phyloP scores from a whole-genome alignment of 305 asterid species.

The Euphrasia arctica region DNA sequence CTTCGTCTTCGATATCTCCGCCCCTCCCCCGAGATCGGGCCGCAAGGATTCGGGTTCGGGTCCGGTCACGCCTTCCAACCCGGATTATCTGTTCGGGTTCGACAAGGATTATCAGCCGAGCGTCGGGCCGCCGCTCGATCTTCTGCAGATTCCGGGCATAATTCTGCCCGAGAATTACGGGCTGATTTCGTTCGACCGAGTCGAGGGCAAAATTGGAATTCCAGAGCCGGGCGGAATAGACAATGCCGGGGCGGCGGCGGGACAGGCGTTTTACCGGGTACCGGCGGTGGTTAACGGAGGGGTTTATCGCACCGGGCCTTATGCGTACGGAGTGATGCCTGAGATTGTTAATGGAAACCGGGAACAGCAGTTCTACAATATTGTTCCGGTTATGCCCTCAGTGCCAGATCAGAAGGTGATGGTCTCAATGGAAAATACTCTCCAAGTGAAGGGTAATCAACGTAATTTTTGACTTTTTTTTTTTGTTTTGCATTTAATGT shows the following conservation, averaged over 20 bases:
- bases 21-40: constrained; percentile 27
- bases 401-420: constrained; percentile 34
- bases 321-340: constrained; percentile 32
- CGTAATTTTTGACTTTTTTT: constrained; percentile 22
- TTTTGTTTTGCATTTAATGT: background rate
- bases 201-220: constrained; percentile 9
- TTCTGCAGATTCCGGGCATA: constrained; percentile 51
- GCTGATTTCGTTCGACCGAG: constrained; percentile 7
- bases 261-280: constrained; percentile 35
- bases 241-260: constrained; percentile 14
- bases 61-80: constrained; percentile 33
- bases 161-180: constrained; percentile 33
- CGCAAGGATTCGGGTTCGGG: constrained; percentile 26
- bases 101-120: constrained; percentile 66
- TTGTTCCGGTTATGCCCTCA: constrained; percentile 37
- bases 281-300: constrained; percentile 38
- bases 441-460: constrained; percentile 34
- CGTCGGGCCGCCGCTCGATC: constrained; percentile 39
- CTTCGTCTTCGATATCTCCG: constrained; percentile 42
- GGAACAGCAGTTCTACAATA: constrained; percentile 46
- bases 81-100: constrained; percentile 89
- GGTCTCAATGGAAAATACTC: constrained; percentile 26
- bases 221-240: constrained; percentile 18
- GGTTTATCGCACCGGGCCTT: constrained; percentile 31
- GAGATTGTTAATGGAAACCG: constrained; percentile 28